Percentiles rank a stretch among this genome's conserved stretches.
Conservation (phyloP, 305 asterid genomes). For the Fraxinus sp. region DNA sequence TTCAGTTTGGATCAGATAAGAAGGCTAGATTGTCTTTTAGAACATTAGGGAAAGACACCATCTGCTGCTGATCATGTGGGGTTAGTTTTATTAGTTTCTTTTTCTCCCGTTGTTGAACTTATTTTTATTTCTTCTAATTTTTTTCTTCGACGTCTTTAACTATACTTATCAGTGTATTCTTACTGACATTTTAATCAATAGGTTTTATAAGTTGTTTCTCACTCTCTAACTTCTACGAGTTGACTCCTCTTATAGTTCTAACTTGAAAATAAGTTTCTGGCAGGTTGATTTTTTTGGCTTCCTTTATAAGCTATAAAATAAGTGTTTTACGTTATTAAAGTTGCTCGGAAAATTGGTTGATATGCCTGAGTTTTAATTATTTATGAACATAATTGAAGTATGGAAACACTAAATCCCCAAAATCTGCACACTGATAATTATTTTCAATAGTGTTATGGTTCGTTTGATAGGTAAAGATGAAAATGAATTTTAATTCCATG, state of each 20-base stretch:
- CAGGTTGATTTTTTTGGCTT: neutral
- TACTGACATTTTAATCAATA: neutral
- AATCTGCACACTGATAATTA: no score
- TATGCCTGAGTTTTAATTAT: neutral
- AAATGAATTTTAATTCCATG: no score
- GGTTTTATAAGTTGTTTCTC: neutral
- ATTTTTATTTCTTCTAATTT: neutral
- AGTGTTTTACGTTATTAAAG: no score
- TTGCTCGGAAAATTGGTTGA: neutral
- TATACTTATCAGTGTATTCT: neutral
- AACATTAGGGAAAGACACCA: slow-evolving; percentile 48
- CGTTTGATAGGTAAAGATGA: no score
- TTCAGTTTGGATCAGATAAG: slow-evolving; percentile 63
- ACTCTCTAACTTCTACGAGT: neutral
- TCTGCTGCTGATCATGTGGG: slow-evolving; percentile 42
- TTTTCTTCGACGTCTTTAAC: neutral
- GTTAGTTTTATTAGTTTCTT: neutral
- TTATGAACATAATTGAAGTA: neutral
- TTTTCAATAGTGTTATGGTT: no score
- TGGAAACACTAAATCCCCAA: neutral
- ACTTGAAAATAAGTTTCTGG: neutral
- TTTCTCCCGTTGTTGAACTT: neutral
- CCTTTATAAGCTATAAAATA: no score
- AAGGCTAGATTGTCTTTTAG: slow-evolving; percentile 58
- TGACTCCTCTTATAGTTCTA: neutral